These are phyloP conservation scores for Trypanosoma scelopori DNA, from an alignment of 208 protist species.

Conservation along the genomic window DNA sequence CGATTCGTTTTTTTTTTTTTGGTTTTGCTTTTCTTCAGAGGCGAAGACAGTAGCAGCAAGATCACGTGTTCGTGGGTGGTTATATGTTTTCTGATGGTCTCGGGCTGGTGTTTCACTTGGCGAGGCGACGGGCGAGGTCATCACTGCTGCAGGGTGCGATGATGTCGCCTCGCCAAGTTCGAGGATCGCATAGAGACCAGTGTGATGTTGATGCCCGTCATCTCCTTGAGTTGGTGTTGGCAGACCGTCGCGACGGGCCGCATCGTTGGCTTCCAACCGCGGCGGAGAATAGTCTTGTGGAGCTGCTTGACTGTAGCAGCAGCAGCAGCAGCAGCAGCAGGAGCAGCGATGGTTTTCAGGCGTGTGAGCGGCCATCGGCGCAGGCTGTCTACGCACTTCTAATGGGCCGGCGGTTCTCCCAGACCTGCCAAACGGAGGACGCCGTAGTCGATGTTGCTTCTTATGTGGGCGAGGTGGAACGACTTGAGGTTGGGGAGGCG, in stretches of 20 bases:
- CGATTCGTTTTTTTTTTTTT: too few relatives aligned
- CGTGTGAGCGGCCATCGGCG: too few relatives aligned
- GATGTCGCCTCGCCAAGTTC: background rate
- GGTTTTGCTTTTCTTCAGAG: too few relatives aligned
- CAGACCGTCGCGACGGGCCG: background rate
- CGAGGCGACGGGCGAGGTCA: background rate
- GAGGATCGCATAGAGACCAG: background rate
- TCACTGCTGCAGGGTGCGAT: background rate
- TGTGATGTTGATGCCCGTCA: background rate
- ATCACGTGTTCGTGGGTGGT: background rate
- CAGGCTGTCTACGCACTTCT: too few relatives aligned
- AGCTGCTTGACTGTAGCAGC: constrained; percentile 14
- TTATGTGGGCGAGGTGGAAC: constrained; percentile 9
- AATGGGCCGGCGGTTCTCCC: too few relatives aligned
- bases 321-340: too few relatives aligned
- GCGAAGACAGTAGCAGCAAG: too few relatives aligned
- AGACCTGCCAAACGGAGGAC: too few relatives aligned
- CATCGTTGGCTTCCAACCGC: constrained; percentile 16
- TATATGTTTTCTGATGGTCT: constrained; percentile 7
- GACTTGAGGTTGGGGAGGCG: background rate
- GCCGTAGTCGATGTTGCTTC: too few relatives aligned
- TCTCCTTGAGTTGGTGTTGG: background rate
- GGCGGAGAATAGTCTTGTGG: constrained; percentile 25
- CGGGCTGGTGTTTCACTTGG: constrained; percentile 8
- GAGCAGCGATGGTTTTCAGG: too few relatives aligned